A percentile compares a stretch with the other conserved stretches of the same genome.
These are phyloP conservation scores for Aphanocladium album DNA, from an alignment of 2,329 filamentous ascomycete genomes.

Conservation along the genomic window DNA sequence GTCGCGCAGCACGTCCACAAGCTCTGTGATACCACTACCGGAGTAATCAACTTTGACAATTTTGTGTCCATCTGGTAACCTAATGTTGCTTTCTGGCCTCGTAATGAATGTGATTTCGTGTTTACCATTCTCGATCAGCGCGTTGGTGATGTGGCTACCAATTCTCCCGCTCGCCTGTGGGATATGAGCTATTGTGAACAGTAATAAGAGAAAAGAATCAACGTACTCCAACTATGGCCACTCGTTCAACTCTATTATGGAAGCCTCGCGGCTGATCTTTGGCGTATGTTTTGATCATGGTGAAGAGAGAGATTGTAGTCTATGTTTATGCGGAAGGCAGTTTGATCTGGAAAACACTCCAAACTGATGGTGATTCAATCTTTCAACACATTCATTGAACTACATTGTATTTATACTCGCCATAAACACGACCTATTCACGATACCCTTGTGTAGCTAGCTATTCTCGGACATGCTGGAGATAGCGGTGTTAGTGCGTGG, in stretches of 20 bases:
- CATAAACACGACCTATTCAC: not conserved
- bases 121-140: conserved; percentile 41
- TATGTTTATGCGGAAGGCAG: too few species aligned
- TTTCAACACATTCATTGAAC: not conserved
- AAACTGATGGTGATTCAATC: not conserved
- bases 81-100: conserved; percentile 35
- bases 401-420: not conserved
- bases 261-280: conserved; percentile 21
- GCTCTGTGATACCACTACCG: conserved; percentile 28
- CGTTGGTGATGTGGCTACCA: conserved; percentile 32
- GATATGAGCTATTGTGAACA: too few species aligned
- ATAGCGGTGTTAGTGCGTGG: not conserved
- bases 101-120: conserved; percentile 49
- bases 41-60: conserved; percentile 40
- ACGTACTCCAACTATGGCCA: conserved; percentile 41
- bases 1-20: conserved; percentile 45
- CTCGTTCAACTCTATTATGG: conserved; percentile 32
- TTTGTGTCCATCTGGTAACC: conserved; percentile 40
- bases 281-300: conserved; percentile 16
- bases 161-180: conserved; percentile 38
- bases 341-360: too few species aligned
- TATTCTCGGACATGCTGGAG: not conserved
- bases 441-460: not conserved
- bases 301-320: not conserved
- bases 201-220: not conserved